Evolutionary conservation across 495 filamentous ascomycete species (phyloP).

Genomic region (Hypoxylon cercidicola): DNA sequence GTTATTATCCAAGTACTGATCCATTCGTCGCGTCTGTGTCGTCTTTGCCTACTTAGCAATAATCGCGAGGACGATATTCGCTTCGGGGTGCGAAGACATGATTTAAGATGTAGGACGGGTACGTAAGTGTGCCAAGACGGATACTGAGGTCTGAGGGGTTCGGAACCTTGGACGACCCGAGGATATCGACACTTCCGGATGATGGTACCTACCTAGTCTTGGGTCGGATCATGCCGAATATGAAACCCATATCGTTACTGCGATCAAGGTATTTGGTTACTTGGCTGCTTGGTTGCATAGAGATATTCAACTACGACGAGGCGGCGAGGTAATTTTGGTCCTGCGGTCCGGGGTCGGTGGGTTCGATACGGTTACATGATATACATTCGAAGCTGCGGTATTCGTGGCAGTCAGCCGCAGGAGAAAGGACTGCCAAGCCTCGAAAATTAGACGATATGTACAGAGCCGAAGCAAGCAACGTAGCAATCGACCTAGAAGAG

Average conservation of each 20-base stretch:
- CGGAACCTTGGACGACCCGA: slow-evolving; percentile 23
- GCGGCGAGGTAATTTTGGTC: slow-evolving; percentile 22
- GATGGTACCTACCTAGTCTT: slow-evolving; percentile 27
- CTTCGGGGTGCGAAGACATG: slow-evolving; percentile 4
- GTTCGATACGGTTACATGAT: slow-evolving; percentile 36
- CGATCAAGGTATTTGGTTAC: not conserved
- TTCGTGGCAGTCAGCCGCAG: slow-evolving; percentile 36
- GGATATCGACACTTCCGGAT: slow-evolving; percentile 15
- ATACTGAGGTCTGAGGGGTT: slow-evolving; percentile 3
- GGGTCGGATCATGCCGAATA: slow-evolving; percentile 40
- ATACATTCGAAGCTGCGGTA: slow-evolving; percentile 21
- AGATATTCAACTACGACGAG: slow-evolving; percentile 21
- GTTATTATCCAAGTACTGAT: not conserved
- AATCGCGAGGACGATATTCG: slow-evolving; percentile 16
- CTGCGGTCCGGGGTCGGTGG: slow-evolving; percentile 12
- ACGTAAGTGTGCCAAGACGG: slow-evolving; percentile 3
- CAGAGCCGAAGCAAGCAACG: slow-evolving; percentile 44
- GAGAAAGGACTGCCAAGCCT: slow-evolving; percentile 33
- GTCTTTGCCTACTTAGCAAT: not conserved
- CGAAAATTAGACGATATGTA: slow-evolving; percentile 32
- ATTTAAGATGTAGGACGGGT: not conserved
- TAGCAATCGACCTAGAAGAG: slow-evolving; percentile 38
- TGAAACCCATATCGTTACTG: slow-evolving; percentile 17
- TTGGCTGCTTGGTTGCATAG: not conserved
- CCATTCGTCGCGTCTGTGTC: slow-evolving; percentile 17